A percentile compares a stretch with the other conserved stretches of the same genome.
Evolutionary conservation across 345 rosid species (phyloP).

Genomic region (Psidium friedrichsthalianum): DNA sequence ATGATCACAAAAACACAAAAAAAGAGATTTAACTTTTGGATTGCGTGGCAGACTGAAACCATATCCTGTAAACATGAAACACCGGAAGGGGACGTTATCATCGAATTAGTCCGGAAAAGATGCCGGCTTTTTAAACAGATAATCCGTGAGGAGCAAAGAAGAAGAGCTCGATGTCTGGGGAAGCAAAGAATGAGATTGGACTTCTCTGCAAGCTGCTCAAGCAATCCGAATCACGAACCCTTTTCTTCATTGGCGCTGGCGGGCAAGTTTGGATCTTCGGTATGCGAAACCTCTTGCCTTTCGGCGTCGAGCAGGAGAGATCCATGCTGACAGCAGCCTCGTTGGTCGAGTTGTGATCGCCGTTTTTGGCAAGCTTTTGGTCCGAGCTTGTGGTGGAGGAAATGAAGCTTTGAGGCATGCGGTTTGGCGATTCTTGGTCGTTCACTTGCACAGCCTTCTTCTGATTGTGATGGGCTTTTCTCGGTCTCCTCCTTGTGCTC

Average conservation of each 20-base stretch:
- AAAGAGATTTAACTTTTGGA: not conserved
- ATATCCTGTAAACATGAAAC: not conserved
- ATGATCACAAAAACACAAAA: not conserved
- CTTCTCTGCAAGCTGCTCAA: not conserved
- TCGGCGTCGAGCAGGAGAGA: constrained; percentile 1
- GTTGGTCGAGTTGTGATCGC: not conserved
- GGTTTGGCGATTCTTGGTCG: not conserved
- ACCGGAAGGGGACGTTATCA: not conserved
- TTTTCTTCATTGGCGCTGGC: constrained; percentile 5
- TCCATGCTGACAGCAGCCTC: not conserved
- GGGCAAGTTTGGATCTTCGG: constrained; percentile 7
- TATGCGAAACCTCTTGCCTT: not conserved
- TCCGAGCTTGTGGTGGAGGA: not conserved
- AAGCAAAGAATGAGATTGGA: not conserved
- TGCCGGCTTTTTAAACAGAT: not conserved
- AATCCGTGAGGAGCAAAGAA: not conserved
- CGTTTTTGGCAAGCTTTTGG: not conserved
- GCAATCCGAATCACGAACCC: not conserved
- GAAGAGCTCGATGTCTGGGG: constrained; percentile 1
- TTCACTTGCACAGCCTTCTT: not conserved
- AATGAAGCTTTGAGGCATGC: not conserved
- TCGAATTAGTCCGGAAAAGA: not conserved
- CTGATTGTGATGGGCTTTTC: not conserved
- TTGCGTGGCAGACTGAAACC: not conserved
- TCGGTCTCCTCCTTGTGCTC: not conserved